Percentiles rank a stretch among this genome's conserved stretches.
These are phyloP conservation scores for Cutaneotrichosporon sp. DNA, from an alignment of 1,284 basidiomycete genomes.

Conservation along the genomic window DNA sequence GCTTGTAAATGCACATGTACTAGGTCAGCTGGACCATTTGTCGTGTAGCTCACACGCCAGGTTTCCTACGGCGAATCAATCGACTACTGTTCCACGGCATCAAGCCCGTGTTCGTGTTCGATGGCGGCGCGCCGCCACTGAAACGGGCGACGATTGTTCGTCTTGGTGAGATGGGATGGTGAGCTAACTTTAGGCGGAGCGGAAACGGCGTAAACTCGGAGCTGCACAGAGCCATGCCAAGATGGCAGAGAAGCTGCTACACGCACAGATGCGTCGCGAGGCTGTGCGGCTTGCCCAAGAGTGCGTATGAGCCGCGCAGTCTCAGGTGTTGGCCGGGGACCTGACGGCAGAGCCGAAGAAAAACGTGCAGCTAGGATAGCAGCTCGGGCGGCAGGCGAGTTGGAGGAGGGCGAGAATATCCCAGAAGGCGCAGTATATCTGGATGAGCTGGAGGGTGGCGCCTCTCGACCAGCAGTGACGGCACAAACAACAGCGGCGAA, in stretches of 20 bases:
- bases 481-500: background rate
- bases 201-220: constrained; percentile 81
- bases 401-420: constrained; percentile 49
- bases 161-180: background rate
- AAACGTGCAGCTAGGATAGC: constrained; percentile 29
- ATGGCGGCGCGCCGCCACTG: constrained; percentile 83
- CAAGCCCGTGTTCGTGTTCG: constrained; percentile 95
- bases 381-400: constrained; percentile 16
- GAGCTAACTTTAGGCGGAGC: constrained; percentile 67
- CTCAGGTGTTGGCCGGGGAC: background rate
- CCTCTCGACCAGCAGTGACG: constrained; percentile 19
- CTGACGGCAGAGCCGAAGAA: constrained; percentile 18
- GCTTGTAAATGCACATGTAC: constrained; percentile 87
- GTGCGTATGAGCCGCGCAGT: constrained; percentile 28
- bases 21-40: constrained; percentile 54
- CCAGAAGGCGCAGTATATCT: constrained; percentile 73
- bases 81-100: constrained; percentile 96
- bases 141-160: constrained; percentile 80
- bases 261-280: constrained; percentile 86
- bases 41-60: constrained; percentile 17
- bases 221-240: constrained; percentile 76
- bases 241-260: constrained; percentile 84
- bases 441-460: constrained; percentile 65
- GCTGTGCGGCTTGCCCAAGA: constrained; percentile 70
- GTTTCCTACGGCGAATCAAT: constrained; percentile 82